Conservation (phyloP, 2,329 filamentous ascomycete species). For the Laburnicola sp. region DNA sequence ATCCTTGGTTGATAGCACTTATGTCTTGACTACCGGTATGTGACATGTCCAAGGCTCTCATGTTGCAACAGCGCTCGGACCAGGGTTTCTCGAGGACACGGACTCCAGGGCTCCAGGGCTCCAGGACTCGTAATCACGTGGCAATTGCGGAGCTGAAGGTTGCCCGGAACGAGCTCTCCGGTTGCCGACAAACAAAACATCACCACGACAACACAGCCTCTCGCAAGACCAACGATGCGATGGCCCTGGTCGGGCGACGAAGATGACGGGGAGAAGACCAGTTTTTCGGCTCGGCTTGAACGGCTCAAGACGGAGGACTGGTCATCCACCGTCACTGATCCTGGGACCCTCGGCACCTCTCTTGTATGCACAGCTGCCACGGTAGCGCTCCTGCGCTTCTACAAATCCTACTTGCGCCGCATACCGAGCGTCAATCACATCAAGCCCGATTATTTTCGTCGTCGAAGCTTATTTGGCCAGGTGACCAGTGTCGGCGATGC, state of each 20-base stretch:
- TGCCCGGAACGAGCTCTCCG: constrained; percentile 1
- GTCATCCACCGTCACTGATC: constrained; percentile 59
- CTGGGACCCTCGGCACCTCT: constrained; percentile 58
- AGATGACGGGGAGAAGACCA: constrained; percentile 33
- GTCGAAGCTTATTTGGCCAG: constrained; percentile 75
- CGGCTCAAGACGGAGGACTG: constrained; percentile 48
- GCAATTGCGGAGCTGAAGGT: neutral
- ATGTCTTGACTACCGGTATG: too few species aligned
- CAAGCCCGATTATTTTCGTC: constrained; percentile 72
- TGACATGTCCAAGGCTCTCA: too few species aligned
- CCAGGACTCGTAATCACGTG: too few species aligned
- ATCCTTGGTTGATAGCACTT: too few species aligned
- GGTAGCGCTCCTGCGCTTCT: constrained; percentile 61
- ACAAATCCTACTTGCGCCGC: constrained; percentile 74
- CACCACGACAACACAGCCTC: constrained; percentile 16
- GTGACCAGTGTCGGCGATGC: constrained; percentile 96
- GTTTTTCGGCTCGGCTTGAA: constrained; percentile 50
- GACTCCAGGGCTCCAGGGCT: too few species aligned
- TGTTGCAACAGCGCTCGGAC: constrained; percentile 2
- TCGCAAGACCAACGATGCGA: constrained; percentile 45
- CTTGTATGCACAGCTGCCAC: constrained; percentile 60
- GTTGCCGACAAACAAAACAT: constrained; percentile 3
- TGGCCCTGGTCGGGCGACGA: constrained; percentile 46
- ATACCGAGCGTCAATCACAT: constrained; percentile 79
- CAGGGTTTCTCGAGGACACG: neutral